phyloP scores from a whole-genome alignment of 1,284 basidiomycete species.

The Pascua sp. region DNA sequence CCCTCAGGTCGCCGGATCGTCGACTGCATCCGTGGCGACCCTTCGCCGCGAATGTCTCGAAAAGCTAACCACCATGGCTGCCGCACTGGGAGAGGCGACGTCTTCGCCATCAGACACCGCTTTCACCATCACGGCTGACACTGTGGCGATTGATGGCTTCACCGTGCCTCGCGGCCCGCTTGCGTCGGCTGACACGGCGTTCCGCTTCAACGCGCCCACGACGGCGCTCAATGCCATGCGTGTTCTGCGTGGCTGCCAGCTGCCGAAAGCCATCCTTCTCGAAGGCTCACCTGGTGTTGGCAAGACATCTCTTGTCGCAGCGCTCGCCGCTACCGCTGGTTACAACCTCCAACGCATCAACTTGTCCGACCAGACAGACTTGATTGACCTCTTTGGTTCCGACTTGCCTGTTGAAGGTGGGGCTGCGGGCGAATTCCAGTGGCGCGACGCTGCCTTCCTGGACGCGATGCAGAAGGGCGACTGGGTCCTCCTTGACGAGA shows the following conservation, averaged over 20 bases:
- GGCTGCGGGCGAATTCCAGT: constrained; percentile 85
- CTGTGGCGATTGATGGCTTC: constrained; percentile 72
- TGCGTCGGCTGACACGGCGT: constrained; percentile 46
- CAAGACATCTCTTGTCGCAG: constrained; percentile 90
- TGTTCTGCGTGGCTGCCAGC: constrained; percentile 83
- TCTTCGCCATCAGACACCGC: constrained; percentile 1
- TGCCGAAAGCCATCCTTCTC: constrained; percentile 86
- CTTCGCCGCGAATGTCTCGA: constrained; percentile 41
- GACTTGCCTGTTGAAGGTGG: constrained; percentile 95
- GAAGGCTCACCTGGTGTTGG: constrained; percentile 99
- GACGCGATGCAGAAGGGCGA: constrained; percentile 86
- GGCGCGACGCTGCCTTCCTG: constrained; percentile 96
- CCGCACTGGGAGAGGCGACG: constrained; percentile 17
- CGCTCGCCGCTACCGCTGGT: constrained; percentile 76
- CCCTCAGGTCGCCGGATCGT: constrained; percentile 58
- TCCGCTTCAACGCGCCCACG: constrained; percentile 86
- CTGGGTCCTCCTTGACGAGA: constrained; percentile 97
- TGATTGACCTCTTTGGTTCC: constrained; percentile 93
- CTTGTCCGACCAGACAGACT: constrained; percentile 95
- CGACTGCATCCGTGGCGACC: constrained; percentile 28
- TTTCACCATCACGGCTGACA: constrained; percentile 22
- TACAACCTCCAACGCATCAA: constrained; percentile 92
- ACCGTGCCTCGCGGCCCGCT: constrained; percentile 62
- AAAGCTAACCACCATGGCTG: constrained; percentile 28
- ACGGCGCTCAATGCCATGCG: constrained; percentile 85